phyloP scores from a whole-genome alignment of 495 filamentous ascomycete genomes.

The Aspergillus cavernicola region DNA sequence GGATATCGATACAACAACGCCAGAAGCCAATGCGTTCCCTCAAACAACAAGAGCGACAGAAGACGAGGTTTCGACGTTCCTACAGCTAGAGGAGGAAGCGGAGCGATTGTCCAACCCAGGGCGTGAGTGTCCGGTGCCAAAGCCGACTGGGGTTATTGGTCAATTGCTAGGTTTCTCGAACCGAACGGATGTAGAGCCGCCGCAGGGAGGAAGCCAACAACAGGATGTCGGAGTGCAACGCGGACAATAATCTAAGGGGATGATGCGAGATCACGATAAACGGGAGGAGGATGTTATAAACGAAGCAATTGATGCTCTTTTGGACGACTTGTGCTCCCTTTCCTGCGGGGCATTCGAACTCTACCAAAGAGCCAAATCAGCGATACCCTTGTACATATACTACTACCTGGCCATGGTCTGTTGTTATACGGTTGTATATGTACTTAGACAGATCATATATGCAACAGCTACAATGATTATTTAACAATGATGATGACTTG shows the following conservation, averaged over 20 bases:
- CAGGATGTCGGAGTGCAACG: neutral
- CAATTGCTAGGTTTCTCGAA: constrained; percentile 64
- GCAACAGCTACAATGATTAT: neutral
- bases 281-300: neutral
- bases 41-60: constrained; percentile 27
- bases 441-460: neutral
- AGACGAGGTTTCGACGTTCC: constrained; percentile 44
- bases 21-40: constrained; percentile 16
- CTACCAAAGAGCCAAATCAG: constrained; percentile 3
- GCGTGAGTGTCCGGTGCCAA: constrained; percentile 76
- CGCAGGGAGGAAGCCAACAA: constrained; percentile 5
- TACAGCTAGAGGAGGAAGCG: constrained; percentile 44
- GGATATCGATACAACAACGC: constrained; percentile 25
- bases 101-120: constrained; percentile 30
- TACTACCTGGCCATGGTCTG: constrained; percentile 7
- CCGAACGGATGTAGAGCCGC: constrained; percentile 3
- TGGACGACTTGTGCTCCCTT: neutral
- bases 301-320: neutral
- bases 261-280: neutral
- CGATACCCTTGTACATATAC: constrained; percentile 27
- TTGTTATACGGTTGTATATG: neutral
- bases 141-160: constrained; percentile 71
- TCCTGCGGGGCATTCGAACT: neutral
- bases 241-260: neutral
- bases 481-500: neutral